Base-by-base conservation (phyloP, 345 rosid species). In the Anacardium occidentale region DNA sequence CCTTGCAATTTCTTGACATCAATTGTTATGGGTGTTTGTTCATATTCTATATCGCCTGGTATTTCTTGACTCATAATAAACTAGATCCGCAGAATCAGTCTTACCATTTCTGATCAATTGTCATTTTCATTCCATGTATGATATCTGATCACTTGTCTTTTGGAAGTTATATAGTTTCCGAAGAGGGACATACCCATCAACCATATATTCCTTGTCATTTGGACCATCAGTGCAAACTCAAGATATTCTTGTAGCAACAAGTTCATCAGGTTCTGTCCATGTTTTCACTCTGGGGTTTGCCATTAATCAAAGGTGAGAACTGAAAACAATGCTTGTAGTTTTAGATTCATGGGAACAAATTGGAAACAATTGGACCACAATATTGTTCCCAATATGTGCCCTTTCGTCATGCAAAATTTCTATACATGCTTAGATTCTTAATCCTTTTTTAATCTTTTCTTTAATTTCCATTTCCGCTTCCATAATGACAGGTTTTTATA, bases 201-300 rank as follows among this genome's bases (percentile, higher is more conserved):
- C 90, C 3, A 87, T 94, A 87, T 91, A 78, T 81, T 94, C 97
- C 62, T 82, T 94, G 77, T 91, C 98, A 72, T 91, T 94, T 77
- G 94, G 87, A 68, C 94, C 93, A 66, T 89, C 91, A n/a, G 37
- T 67, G 55, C 83, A 85, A 70, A 85, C 85, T 74, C 97, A 96
- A 0, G 90, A 90, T 75, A 84, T 94, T 79, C 90, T 94, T 70
- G 80, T 84, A 29, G 98, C 97, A 40, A 85, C 89, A 58, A 90
- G 97, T 70, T 87, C 94, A 74, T 89, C 96, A 45, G 98, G 98
- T 75, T 85, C 97, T 64, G 56, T 91, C 77, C 98, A 94, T 80
- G 84, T 90, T 59, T 91, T 94, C 68, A 83, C 86, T 53, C 83
- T 85, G 70, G 85, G 80, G 44, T 80, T 84, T 64, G 90, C 91